Conservation (phyloP, 768 basidiomycete species). For the Mrakia gelida region DNA sequence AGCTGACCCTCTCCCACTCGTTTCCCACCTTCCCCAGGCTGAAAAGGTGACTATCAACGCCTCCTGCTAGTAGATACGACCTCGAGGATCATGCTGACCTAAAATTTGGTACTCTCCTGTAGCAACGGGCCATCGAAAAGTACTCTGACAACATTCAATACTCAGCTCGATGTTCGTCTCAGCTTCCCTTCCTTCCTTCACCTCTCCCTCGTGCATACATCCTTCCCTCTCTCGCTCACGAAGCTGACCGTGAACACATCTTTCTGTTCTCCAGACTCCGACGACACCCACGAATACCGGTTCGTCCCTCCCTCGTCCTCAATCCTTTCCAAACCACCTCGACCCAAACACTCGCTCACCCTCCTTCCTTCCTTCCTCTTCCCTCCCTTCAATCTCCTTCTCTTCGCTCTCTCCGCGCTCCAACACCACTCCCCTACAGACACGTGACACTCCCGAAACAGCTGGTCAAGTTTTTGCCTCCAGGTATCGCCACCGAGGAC, state of each 20-base stretch:
- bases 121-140: slow-evolving; percentile 27
- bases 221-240: not conserved
- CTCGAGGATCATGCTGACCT: not conserved
- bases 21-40: slow-evolving; percentile 15
- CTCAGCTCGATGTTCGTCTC: slow-evolving; percentile 24
- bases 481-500: slow-evolving; percentile 26
- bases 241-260: not conserved
- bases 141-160: slow-evolving; percentile 27
- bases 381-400: not conserved
- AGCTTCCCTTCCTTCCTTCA: not conserved
- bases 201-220: not conserved
- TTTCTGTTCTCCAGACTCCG: not conserved
- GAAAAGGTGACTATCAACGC: slow-evolving; percentile 7
- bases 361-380: not conserved
- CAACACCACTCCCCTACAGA: not conserved
- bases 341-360: not conserved
- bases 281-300: slow-evolving; percentile 30
- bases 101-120: not conserved
- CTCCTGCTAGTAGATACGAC: not conserved
- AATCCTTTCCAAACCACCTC: not conserved
- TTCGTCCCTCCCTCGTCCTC: not conserved
- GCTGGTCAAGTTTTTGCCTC: slow-evolving; percentile 30
- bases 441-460: slow-evolving; percentile 30
- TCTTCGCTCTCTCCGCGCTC: not conserved
- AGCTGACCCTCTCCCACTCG: slow-evolving; percentile 3